A percentile compares a stretch with the other conserved stretches of the same genome.
These are phyloP conservation scores for Sporisorium scitamineum DNA, from an alignment of 1,284 basidiomycete genomes.

Conservation along the genomic window DNA sequence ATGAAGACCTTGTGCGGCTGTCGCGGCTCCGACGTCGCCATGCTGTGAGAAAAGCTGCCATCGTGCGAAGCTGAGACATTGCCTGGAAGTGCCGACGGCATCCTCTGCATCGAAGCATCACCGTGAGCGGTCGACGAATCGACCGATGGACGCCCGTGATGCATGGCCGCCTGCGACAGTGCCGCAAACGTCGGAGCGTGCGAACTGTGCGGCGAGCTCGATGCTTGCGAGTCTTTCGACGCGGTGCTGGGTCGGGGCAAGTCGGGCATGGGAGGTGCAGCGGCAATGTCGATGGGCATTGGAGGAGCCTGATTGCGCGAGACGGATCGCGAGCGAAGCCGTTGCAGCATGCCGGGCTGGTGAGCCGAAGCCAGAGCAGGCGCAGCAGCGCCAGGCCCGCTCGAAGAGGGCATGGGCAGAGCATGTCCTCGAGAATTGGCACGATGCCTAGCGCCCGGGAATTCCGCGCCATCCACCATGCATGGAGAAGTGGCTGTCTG, in stretches of 20 bases:
- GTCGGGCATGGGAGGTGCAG: conserved; percentile 41
- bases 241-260: conserved; percentile 31
- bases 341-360: conserved; percentile 30
- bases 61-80: conserved; percentile 14
- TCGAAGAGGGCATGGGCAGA: conserved; percentile 15
- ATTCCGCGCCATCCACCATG: conserved; percentile 11
- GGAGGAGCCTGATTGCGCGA: conserved; percentile 30
- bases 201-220: conserved; percentile 31
- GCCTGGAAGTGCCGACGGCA: conserved; percentile 5
- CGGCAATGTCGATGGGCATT: conserved; percentile 38
- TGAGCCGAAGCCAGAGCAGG: conserved; percentile 16
- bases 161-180: conserved; percentile 24
- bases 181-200: conserved; percentile 32
- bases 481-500: conserved; percentile 22
- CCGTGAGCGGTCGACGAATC: conserved; percentile 4
- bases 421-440: conserved; percentile 16
- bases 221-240: conserved; percentile 45
- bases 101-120: conserved; percentile 21
- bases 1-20: conserved; percentile 56
- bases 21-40: conserved; percentile 7
- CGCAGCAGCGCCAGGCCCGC: background rate
- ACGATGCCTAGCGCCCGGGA: conserved; percentile 20
- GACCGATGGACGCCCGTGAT: conserved; percentile 25
- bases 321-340: conserved; percentile 28
- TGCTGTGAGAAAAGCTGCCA: background rate